Percentiles rank a stretch among this genome's conserved stretches.
Conservation (phyloP, 75 land plant species). For the Pseudotsuga menziesii region DNA sequence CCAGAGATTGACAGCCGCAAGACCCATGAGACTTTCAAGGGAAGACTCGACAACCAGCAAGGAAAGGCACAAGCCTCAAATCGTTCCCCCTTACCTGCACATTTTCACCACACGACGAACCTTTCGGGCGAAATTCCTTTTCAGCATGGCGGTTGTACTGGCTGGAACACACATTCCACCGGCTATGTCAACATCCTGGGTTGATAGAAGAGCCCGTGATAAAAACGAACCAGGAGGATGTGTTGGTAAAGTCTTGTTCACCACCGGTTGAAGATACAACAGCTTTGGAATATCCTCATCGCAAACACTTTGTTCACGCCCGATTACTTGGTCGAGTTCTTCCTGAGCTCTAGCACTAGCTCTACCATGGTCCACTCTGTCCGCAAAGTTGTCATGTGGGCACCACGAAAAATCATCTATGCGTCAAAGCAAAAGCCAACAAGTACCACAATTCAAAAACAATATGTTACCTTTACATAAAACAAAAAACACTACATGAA, state of each 20-base stretch:
- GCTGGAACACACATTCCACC: constrained; percentile 24
- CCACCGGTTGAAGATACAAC: constrained; percentile 56
- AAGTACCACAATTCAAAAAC: too few relatives aligned
- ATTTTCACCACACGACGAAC: constrained; percentile 28
- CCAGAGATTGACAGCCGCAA: neutral
- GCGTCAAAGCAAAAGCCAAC: too few relatives aligned
- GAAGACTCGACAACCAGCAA: constrained; percentile 47
- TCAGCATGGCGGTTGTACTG: constrained; percentile 49
- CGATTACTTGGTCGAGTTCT: constrained; percentile 46
- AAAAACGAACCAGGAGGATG: constrained; percentile 83
- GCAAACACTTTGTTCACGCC: neutral
- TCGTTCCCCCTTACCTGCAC: constrained; percentile 32
- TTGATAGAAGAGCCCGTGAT: constrained; percentile 83
- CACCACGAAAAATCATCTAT: too few relatives aligned
- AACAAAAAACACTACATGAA: neutral
- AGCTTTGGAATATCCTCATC: constrained; percentile 51
- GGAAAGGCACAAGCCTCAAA: constrained; percentile 49
- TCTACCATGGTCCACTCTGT: constrained; percentile 80
- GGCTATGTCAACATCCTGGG: constrained; percentile 36
- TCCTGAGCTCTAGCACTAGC: constrained; percentile 56
- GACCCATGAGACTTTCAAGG: constrained; percentile 37
- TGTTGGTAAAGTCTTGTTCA: constrained; percentile 62
- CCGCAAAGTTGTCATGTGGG: constrained; percentile 70
- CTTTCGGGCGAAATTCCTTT: constrained; percentile 41
- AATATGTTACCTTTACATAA: too few relatives aligned